phyloP scores from a whole-genome alignment of 2,329 filamentous ascomycete species.

The Tolypocladium capitatum region DNA sequence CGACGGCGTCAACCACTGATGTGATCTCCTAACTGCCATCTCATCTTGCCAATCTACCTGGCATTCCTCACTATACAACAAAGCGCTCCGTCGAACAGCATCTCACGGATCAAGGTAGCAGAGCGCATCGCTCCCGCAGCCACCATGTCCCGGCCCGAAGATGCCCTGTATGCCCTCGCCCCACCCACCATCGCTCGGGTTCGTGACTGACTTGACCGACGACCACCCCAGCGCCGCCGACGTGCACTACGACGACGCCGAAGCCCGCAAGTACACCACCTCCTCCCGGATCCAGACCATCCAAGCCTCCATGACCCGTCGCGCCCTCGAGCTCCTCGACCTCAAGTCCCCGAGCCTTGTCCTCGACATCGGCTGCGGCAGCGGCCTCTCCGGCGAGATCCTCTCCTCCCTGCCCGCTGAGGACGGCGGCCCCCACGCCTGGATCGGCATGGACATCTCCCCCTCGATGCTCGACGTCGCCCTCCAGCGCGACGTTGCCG shows the following conservation, averaged over 20 bases:
- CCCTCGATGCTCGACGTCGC: conserved; percentile 96
- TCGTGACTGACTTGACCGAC: background rate
- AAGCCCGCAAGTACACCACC: conserved; percentile 95
- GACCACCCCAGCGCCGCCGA: conserved; percentile 51
- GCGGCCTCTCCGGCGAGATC: conserved; percentile 87
- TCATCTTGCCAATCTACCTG: background rate
- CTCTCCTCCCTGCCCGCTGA: conserved; percentile 57
- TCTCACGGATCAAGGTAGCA: background rate
- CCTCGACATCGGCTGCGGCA: conserved; percentile 93
- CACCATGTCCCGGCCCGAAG: conserved; percentile 93
- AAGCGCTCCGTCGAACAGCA: no score
- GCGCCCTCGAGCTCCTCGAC: conserved; percentile 82
- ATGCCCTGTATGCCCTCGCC: conserved; percentile 56
- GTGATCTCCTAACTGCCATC: background rate
- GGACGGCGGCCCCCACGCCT: conserved; percentile 76
- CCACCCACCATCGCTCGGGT: conserved; percentile 1
- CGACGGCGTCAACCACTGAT: background rate
- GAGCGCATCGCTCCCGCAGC: background rate
- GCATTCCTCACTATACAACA: background rate
- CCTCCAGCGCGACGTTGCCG: conserved; percentile 80
- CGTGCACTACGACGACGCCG: conserved; percentile 91
- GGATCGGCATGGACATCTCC: conserved; percentile 95
- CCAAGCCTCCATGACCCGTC: conserved; percentile 85
- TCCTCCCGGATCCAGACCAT: conserved; percentile 92
- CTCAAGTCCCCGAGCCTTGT: conserved; percentile 71